Base-by-base conservation (phyloP, 2,329 filamentous ascomycete genomes). In the Colletotrichum spinosum region DNA sequence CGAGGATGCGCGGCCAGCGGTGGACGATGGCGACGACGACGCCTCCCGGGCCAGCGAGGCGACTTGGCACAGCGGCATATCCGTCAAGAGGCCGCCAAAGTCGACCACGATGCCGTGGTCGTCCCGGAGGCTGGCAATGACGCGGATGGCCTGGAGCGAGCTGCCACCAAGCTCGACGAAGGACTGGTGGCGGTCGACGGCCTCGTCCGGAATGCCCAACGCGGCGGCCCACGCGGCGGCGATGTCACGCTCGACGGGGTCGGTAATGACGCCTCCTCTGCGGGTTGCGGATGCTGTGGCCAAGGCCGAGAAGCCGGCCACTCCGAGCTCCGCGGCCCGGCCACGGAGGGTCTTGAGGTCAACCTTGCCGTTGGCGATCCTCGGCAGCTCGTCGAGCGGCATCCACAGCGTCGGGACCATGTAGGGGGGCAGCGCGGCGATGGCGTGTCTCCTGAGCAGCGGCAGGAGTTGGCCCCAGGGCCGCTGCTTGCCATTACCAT, bases 401-500 rank as follows among this genome's bases (percentile, higher is more conserved):
- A 74, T 35, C 70, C 72, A 73, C 33, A 71, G 67, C 5, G 42
- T 61, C 0, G 73, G 73, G 2, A 73, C 61, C 71, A 74, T 73
- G 55, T 72, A 73, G 3, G 56, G 44, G 13, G 72, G 71, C 6
- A 74, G 50, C 17, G 17, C 17, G 17, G 17, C 17, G 17, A 17
- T 17, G 2, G 17, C 17, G 10, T 33, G 10, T 25, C 51, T 17
- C 2, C 13, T 15, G 6, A 50, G 37, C 17, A 17, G 17, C 17
- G 17, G 17, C 17, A 17, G 17, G 17, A 17, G 17, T 17, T 17
- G 17, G 17, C 17, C 17, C n/a, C 34, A 15, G 33, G 34, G 45
- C 7, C 45, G 37, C 4, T 35, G 45, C 10, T 34, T 13, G 9
- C 11, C 6, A 12, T 51, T 37, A 8, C 45, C 17, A 5, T n/a